A percentile compares a stretch with the other conserved stretches of the same genome.
Conservation (phyloP, 768 basidiomycete species). For the Lentinula guzmanii region DNA sequence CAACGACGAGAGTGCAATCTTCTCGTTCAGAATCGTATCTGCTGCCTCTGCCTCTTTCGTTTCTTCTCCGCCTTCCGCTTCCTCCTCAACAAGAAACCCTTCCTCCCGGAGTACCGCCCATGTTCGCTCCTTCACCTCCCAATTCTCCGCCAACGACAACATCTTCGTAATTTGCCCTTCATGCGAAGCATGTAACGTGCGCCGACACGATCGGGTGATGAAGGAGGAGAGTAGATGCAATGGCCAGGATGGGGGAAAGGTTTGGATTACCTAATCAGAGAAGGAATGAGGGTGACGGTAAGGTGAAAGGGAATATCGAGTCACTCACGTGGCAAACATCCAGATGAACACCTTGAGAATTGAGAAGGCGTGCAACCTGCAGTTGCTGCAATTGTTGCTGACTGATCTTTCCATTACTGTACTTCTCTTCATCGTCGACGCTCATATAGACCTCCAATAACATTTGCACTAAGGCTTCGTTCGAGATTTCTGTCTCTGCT, state of each 20-base stretch:
- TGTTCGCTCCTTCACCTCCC: slow-evolving; percentile 58
- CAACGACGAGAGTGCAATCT: slow-evolving; percentile 29
- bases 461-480: slow-evolving; percentile 57
- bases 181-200: slow-evolving; percentile 62
- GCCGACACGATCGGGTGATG: slow-evolving; percentile 70
- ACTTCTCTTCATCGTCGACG: slow-evolving; percentile 26
- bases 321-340: slow-evolving; percentile 69
- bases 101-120: slow-evolving; percentile 55
- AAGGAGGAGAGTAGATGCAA: slow-evolving; percentile 68
- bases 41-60: slow-evolving; percentile 11
- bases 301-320: slow-evolving; percentile 3
- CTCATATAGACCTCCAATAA: slow-evolving; percentile 81
- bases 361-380: slow-evolving; percentile 42
- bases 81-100: slow-evolving; percentile 65
- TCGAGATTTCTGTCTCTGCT: slow-evolving; percentile 41
- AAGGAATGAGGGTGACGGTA: slow-evolving; percentile 1
- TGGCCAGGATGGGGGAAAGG: slow-evolving; percentile 75
- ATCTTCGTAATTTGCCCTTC: slow-evolving; percentile 77
- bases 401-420: slow-evolving; percentile 49
- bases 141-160: slow-evolving; percentile 74
- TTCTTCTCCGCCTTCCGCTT: slow-evolving; percentile 36
- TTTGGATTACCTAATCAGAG: slow-evolving; percentile 46
- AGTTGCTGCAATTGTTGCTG: slow-evolving; percentile 26
- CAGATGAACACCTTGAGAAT: slow-evolving; percentile 74
- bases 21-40: slow-evolving; percentile 34